Evolutionary conservation across 179 eudicot genomes (phyloP).

Genomic region (Amaranthus tricolor): DNA sequence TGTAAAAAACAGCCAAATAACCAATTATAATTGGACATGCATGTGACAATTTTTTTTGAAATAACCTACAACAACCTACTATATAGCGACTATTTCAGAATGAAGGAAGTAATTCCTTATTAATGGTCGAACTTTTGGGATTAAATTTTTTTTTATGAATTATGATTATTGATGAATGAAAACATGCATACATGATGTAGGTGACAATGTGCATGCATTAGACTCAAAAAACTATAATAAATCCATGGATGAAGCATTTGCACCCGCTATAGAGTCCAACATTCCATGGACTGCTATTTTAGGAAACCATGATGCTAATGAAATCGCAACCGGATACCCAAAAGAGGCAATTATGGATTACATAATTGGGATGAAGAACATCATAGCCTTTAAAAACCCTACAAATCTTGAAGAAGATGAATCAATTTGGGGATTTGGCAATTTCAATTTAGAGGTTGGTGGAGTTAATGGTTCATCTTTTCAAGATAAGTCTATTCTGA

Average conservation of each 20-base stretch:
- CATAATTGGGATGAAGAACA: background rate
- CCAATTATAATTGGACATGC: too few species aligned
- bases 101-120: too few species aligned
- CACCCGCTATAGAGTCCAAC: conserved; percentile 10
- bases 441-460: background rate
- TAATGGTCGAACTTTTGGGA: too few species aligned
- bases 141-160: too few species aligned
- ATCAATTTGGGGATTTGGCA: background rate
- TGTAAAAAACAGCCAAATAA: too few species aligned
- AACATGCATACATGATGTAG: background rate
- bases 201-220: conserved; percentile 4
- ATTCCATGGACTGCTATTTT: conserved; percentile 8
- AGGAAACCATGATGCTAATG: background rate
- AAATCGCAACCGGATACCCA: background rate
- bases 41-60: too few species aligned
- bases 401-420: conserved; percentile 5
- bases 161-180: too few species aligned
- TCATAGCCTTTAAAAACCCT: background rate
- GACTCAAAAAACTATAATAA: background rate
- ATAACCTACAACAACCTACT: too few species aligned
- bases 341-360: conserved; percentile 1
- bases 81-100: too few species aligned
- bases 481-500: background rate
- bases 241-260: conserved; percentile 11
- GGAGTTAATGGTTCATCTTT: background rate